phyloP scores from a whole-genome alignment of 2,329 filamentous ascomycete genomes.

The Colletotrichum cereale region DNA sequence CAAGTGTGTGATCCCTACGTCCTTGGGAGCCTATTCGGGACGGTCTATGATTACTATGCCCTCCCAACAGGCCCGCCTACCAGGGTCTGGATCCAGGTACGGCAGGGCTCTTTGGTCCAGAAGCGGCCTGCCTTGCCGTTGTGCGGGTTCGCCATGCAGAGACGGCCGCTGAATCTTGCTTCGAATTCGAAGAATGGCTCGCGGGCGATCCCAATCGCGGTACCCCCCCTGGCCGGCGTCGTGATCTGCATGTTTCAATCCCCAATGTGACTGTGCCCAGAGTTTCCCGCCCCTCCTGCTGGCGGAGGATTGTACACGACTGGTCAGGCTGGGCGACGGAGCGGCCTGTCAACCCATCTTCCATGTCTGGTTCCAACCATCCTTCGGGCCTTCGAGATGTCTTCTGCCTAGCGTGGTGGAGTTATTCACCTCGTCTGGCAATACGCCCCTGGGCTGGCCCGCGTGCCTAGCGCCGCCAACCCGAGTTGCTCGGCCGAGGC shows the following conservation, averaged over 20 bases:
- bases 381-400: constrained; percentile 28
- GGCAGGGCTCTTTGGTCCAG: not conserved
- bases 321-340: constrained; percentile 3
- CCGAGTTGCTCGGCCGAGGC: not conserved
- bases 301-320: not conserved
- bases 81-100: not conserved
- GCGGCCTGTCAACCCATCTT: not conserved
- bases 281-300: not conserved
- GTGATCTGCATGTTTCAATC: constrained; percentile 36
- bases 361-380: constrained; percentile 1
- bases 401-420: constrained; percentile 38
- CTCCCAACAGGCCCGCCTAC: not conserved
- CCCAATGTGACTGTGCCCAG: constrained; percentile 13
- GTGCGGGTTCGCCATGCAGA: constrained; percentile 8
- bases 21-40: not conserved
- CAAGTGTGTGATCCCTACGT: not conserved
- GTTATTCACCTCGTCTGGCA: constrained; percentile 5
- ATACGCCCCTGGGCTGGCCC: constrained; percentile 16
- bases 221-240: not conserved
- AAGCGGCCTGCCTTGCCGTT: not conserved
- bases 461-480: constrained; percentile 3
- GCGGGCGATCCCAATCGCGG: constrained; percentile 31
- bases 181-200: constrained; percentile 3
- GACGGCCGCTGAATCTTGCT: not conserved
- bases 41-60: not conserved